Evolutionary conservation across 192 early-diverging fungal species (phyloP).

Genomic region (Lobosporangium transversale): DNA sequence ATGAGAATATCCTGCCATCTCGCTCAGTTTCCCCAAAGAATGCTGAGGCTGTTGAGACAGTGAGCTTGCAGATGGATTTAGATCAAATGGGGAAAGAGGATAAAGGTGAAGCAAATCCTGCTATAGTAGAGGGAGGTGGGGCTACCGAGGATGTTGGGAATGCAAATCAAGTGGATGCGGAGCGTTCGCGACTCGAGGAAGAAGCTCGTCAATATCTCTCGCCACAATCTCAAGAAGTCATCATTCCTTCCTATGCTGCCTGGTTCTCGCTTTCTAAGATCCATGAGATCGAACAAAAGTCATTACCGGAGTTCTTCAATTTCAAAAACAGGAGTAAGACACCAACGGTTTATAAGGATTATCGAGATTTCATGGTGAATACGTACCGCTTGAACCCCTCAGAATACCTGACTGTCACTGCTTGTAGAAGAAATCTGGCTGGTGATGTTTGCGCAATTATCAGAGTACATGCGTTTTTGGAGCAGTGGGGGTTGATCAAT

Average conservation of each 20-base stretch:
- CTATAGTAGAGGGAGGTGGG: background rate
- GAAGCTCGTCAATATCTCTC: conserved; percentile 74
- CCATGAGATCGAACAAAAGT: conserved; percentile 88
- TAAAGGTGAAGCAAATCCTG: conserved; percentile 1
- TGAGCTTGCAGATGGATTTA: conserved; percentile 38
- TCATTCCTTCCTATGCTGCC: conserved; percentile 88
- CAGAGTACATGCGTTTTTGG: conserved; percentile 96
- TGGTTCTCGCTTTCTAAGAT: conserved; percentile 90
- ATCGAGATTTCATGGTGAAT: conserved; percentile 99
- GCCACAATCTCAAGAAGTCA: conserved; percentile 76
- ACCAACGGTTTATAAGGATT: conserved; percentile 91
- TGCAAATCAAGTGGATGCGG: background rate
- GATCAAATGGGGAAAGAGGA: conserved; percentile 36
- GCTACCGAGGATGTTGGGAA: conserved; percentile 7
- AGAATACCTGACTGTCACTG: conserved; percentile 98
- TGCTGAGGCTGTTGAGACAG: background rate
- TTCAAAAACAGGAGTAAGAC: conserved; percentile 93
- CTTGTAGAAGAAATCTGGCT: conserved; percentile 94
- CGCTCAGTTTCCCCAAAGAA: background rate
- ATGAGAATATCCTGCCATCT: background rate
- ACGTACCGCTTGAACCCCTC: conserved; percentile 94
- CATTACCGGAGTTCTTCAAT: conserved; percentile 97
- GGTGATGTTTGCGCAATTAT: conserved; percentile 99
- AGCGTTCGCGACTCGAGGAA: conserved; percentile 59
- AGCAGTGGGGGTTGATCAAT: conserved; percentile 99